Base-by-base conservation (phyloP, 179 eudicot species). In the Vitellaria paradoxa region DNA sequence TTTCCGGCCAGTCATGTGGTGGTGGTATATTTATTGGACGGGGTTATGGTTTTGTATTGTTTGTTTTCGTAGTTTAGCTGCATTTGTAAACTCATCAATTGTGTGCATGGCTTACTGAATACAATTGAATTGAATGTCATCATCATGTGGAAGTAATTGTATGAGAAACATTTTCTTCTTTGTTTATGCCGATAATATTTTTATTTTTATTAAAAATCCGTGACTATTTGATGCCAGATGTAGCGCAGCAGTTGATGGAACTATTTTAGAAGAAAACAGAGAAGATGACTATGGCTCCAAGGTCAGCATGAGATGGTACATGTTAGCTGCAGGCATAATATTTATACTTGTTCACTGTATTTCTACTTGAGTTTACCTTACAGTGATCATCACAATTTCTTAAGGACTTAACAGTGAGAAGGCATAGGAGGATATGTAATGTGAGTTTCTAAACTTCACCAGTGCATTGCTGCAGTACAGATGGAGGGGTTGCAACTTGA, bases 231-330 rank as follows among this genome's bases (percentile, higher is more conserved):
- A 50, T 83, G 84, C 91, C 97, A 92, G 97, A 92, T 89, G 89
- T 92, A 50, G 90, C 87, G 7, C 92, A 88, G 78, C 97, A 92
- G 76, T 79, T 92, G 87, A 85, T 87, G 89, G 97, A 92, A 84
- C 87, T 92, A 18, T 85, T 89, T 52, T 91, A 86, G 82, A 79
- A 49, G 74, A 67, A 13, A 15, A 55, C 13, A 6, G 12, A 64
- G n/a, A 30, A 30, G 72, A 55, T n/a, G 46, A 37, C 55, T 46
- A 24, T 20, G 14, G 26, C 15, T n/a, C 5, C 67, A 30, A n/a
- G 45, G 8, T 55, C 52, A 47, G 55, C 56, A 9, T 20, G 62
- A 47, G 62, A 47, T 50, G 65, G 62, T 13, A 46, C 55, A 60
- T 10, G 18, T 45, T 55, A 40, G 72, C 37, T 76, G 37, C 42